Evolutionary conservation across 495 filamentous ascomycete genomes (phyloP), one percentile per base, ranked within the genome.

Genomic region (Annulohypoxylon moriforme): DNA sequence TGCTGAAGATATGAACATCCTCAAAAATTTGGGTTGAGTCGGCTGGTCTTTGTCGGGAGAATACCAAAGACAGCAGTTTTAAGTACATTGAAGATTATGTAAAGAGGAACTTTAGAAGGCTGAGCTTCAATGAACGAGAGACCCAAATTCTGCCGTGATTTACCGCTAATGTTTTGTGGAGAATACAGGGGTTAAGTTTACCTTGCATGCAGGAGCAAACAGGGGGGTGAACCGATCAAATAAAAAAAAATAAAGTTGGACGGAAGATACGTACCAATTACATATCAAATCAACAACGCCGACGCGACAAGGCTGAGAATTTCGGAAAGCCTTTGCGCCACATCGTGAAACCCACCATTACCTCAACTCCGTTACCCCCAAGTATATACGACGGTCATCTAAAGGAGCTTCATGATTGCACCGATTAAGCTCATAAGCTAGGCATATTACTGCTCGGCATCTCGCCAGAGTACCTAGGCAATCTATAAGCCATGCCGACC

Each of bases 401-500:
- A 2, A 31, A n/a, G 44, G 22, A 59, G 47, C 61, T 68, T 69
- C 61, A 68, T 73, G 71, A 1, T 34, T 40, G 1, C 42, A 61
- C 14, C 47, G 31, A 1, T 25, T 13, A 60, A 60, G 31, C 47
- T 60, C 22, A 69, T 33, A 62, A 60, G 60, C 56, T 59, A 52
- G 66, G 47, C 24, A 52, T 16, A 46, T 18, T 66, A 50, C 61
- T 62, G 55, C 61, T 73, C 47, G 65, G 65, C 61, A 29, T 14
- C 38, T 31, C 38, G 70, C 65, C 60, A 65, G 47, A 49, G 11
- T 62, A 49, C 60, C 60, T 61, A 56, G 56, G 11, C 59, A 49
- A 61, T 60, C 49, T 63, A 40, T 55, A 14, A 49, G 72, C 68
- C 47, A 86, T 86, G 84, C 83, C 81, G 73, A 83, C 79, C 64